phyloP scores from a whole-genome alignment of 1,139 yeast genomes.

The Pichia sp. region DNA sequence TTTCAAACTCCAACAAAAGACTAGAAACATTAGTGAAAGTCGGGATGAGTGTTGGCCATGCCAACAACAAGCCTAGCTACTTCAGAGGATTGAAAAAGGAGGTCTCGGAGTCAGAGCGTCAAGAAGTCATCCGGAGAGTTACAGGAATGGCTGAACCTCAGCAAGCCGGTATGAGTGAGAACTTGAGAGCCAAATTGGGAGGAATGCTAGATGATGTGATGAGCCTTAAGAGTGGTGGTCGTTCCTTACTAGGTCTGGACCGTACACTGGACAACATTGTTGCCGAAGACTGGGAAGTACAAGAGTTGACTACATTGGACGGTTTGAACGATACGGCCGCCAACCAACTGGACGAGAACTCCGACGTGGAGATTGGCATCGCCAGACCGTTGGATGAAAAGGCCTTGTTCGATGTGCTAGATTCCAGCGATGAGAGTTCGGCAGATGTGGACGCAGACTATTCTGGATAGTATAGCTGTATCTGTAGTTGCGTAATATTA shows the following conservation, averaged over 20 bases:
- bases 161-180: constrained; percentile 13
- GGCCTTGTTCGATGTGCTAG: background rate
- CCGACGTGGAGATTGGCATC: constrained; percentile 8
- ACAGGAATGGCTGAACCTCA: constrained; percentile 17
- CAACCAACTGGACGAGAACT: background rate
- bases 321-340: constrained; percentile 11
- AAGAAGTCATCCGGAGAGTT: constrained; percentile 18
- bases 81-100: constrained; percentile 32
- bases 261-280: background rate
- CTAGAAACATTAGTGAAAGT: constrained; percentile 82
- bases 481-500: background rate
- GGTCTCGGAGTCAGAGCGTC: constrained; percentile 15
- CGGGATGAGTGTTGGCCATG: constrained; percentile 90
- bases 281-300: constrained; percentile 18
- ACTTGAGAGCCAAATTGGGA: constrained; percentile 13
- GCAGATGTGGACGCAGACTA: background rate
- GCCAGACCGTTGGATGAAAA: constrained; percentile 2
- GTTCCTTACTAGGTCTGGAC: background rate
- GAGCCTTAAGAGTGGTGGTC: constrained; percentile 10
- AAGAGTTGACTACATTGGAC: constrained; percentile 18
- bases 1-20: constrained; percentile 59
- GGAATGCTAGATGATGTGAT: constrained; percentile 19
- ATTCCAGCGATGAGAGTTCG: constrained; percentile 1
- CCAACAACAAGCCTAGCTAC: constrained; percentile 46
- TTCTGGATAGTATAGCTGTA: background rate